A percentile compares a stretch with the other conserved stretches of the same genome.
These are phyloP conservation scores for Ophioceras dolichostomum DNA, from an alignment of 2,329 filamentous ascomycete genomes.

Conservation along the genomic window DNA sequence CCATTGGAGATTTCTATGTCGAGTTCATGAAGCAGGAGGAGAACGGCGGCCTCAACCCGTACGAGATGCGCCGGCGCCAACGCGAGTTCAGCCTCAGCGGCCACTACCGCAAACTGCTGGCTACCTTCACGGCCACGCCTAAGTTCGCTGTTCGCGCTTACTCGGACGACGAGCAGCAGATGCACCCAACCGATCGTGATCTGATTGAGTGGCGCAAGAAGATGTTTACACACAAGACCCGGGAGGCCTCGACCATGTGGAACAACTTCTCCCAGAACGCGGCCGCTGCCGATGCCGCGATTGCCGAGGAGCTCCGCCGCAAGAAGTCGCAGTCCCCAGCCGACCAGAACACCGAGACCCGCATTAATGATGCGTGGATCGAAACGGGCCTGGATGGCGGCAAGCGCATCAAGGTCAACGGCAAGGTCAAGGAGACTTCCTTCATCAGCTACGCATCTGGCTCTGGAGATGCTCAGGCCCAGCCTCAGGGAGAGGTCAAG, in stretches of 20 bases:
- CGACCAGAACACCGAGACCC: constrained; percentile 9
- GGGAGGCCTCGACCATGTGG: constrained; percentile 8
- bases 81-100: constrained; percentile 84
- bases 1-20: constrained; percentile 71
- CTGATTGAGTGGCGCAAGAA: constrained; percentile 35
- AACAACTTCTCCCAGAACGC: constrained; percentile 9
- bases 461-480: too few species aligned
- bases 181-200: constrained; percentile 81
- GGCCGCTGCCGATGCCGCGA: constrained; percentile 8
- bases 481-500: too few species aligned
- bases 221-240: constrained; percentile 10
- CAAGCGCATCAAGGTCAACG: constrained; percentile 27
- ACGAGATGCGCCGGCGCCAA: constrained; percentile 75
- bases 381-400: constrained; percentile 23
- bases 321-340: constrained; percentile 10
- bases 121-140: constrained; percentile 52
- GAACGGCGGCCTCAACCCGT: constrained; percentile 70
- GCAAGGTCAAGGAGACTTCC: constrained; percentile 4
- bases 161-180: constrained; percentile 60
- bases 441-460: too few species aligned
- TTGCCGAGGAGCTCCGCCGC: constrained; percentile 14
- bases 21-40: constrained; percentile 72
- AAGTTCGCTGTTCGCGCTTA: constrained; percentile 62
- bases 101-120: constrained; percentile 75
- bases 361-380: constrained; percentile 26